Evolutionary conservation across 2,329 filamentous ascomycete species (phyloP).

Genomic region (Beauveria asiatica): DNA sequence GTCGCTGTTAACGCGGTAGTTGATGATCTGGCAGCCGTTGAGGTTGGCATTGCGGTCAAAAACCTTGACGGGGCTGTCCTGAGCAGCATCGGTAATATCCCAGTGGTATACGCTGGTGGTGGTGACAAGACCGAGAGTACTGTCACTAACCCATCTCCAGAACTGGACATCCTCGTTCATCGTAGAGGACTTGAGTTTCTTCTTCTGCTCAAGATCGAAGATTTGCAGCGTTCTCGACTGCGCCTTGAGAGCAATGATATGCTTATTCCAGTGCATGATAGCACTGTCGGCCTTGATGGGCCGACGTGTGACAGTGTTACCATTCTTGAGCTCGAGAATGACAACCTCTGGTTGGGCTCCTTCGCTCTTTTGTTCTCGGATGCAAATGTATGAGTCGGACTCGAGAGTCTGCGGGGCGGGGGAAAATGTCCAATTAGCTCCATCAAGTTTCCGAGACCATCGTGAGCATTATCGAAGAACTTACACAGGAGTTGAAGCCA

Average conservation of each 20-base stretch:
- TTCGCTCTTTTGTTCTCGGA: conserved; percentile 87
- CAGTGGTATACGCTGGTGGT: conserved; percentile 91
- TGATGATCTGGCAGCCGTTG: conserved; percentile 93
- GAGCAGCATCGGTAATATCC: conserved; percentile 84
- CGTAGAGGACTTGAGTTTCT: conserved; percentile 91
- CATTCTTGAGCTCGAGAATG: conserved; percentile 95
- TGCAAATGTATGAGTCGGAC: conserved; percentile 93
- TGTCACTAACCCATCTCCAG: conserved; percentile 98
- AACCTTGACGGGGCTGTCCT: conserved; percentile 74
- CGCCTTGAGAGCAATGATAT: conserved; percentile 94
- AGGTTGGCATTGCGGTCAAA: conserved; percentile 94
- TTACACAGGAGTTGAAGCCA: conserved; percentile 73
- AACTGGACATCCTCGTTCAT: conserved; percentile 98
- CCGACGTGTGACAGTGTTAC: conserved; percentile 87
- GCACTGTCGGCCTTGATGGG: conserved; percentile 99
- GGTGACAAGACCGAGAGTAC: conserved; percentile 80
- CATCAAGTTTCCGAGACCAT: not conserved
- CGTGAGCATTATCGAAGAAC: conserved; percentile 21
- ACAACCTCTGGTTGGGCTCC: conserved; percentile 84
- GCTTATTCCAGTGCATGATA: conserved; percentile 96
- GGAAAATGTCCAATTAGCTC: conserved; percentile 16
- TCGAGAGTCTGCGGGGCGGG: conserved; percentile 68
- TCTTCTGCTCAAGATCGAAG: conserved; percentile 87
- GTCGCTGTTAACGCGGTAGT: conserved; percentile 92
- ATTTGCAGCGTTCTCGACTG: conserved; percentile 93